Evolutionary conservation across 805 yeast species (phyloP).

Genomic region (Schizosaccharomyces japonicus): DNA sequence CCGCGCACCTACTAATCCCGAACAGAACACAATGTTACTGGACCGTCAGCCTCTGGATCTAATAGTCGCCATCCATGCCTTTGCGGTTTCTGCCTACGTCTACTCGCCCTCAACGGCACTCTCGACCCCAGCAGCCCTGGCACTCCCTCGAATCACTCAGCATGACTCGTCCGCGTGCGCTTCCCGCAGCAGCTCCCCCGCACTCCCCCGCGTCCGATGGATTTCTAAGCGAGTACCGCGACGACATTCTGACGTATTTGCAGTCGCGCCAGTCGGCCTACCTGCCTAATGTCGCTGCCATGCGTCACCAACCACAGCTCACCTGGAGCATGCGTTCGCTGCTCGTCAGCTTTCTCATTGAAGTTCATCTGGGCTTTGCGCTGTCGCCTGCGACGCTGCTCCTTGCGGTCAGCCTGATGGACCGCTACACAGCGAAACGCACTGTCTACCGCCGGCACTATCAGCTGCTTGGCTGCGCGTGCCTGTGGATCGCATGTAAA

Average conservation of each 20-base stretch:
- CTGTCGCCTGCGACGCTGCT: conserved; percentile 44
- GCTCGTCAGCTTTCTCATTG: conserved; percentile 57
- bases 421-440: conserved; percentile 73
- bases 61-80: too few species aligned
- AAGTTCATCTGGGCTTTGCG: conserved; percentile 32
- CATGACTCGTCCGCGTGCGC: too few species aligned
- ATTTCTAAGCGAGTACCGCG: background rate
- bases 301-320: conserved; percentile 73
- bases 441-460: conserved; percentile 67
- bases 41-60: too few species aligned
- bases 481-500: conserved; percentile 81
- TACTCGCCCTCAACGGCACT: too few species aligned
- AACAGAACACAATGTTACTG: too few species aligned
- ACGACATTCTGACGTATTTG: background rate
- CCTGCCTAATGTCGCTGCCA: conserved; percentile 11
- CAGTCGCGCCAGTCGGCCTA: background rate
- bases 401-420: conserved; percentile 54
- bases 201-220: too few species aligned
- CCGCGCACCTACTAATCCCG: too few species aligned
- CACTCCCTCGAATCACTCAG: too few species aligned
- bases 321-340: conserved; percentile 48
- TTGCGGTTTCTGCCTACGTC: too few species aligned
- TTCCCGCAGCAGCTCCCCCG: too few species aligned
- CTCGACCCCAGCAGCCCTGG: too few species aligned
- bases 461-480: conserved; percentile 74